Evolutionary conservation across 345 rosid species (phyloP).

Genomic region (Litchi chinensis): DNA sequence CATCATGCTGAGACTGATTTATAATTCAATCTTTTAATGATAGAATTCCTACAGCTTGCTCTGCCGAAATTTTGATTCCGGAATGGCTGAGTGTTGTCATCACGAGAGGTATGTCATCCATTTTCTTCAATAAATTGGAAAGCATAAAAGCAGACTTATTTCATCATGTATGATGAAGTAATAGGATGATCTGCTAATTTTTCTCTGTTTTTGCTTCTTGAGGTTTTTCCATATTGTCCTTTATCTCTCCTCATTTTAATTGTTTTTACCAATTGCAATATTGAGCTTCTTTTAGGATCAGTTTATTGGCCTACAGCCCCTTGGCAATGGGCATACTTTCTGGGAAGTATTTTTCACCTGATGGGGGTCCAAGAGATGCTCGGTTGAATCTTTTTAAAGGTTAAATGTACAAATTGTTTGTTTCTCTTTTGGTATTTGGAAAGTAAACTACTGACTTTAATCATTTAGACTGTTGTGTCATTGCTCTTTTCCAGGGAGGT

Average conservation of each 20-base stretch:
- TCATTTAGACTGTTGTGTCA: not conserved
- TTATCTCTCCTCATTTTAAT: not conserved
- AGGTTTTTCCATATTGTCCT: not conserved
- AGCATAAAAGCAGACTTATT: not conserved
- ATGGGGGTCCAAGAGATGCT: constrained; percentile 49
- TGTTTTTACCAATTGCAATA: not conserved
- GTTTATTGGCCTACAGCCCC: constrained; percentile 68
- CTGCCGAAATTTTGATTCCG: constrained; percentile 59
- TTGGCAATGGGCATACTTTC: constrained; percentile 72
- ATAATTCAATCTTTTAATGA: constrained; percentile 12
- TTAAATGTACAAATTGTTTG: constrained; percentile 16
- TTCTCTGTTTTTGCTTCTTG: not conserved
- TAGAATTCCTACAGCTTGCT: constrained; percentile 62
- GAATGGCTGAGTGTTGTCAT: constrained; percentile 68
- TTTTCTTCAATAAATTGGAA: constrained; percentile 5
- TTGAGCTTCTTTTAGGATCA: constrained; percentile 34
- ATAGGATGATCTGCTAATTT: not conserved
- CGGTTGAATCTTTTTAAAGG: constrained; percentile 62
- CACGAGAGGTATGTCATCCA: constrained; percentile 48
- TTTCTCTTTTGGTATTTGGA: not conserved
- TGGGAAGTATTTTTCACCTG: constrained; percentile 56
- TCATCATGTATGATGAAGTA: not conserved
- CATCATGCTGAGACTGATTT: constrained; percentile 19
- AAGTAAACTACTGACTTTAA: not conserved
- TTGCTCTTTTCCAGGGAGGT: constrained; percentile 43